Base-by-base conservation (phyloP, 129 eudicot genomes). In the Dittrichia graveolens region DNA sequence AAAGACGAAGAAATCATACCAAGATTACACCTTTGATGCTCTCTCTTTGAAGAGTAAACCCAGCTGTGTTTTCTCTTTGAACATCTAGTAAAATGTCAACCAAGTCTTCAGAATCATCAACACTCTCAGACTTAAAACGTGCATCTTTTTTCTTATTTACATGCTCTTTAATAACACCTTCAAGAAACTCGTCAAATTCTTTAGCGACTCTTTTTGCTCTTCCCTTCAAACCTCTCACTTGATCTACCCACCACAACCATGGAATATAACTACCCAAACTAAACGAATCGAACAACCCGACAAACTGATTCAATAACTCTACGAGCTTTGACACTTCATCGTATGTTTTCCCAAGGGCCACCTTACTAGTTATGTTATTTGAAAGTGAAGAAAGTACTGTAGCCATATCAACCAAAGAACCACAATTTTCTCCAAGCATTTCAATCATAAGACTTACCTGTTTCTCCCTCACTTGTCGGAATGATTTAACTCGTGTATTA, bases 21-120 rank as follows among this genome's bases (percentile, higher is more conserved):
- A 70, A 48, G 34, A 71, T 48, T 38, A 78, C 19, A 52, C 57
- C 82, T 52, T 77, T 77, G 42, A 77, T 13, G 69, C 45, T 60
- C 4, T 78, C 82, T 53, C 57, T 71, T 4, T 77, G 63, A 14
- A 58, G 50, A 0, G 72, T 67, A 67, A 68, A 58, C 4, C 48
- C 61, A 18, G 0, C 9, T 34, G 13, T 16, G 9, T 62, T 9
- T 0, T 70, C 66, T 10, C 40, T 78, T 46, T 78, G 72, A 42
- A 62, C 8, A 16, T 78, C 77, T 61, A 78, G 77, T 64, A 71
- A 53, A 24, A 71, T 46, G 58, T 78, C 77, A 8, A 78, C 82
- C 37, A 78, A 70, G n/a, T 78, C 82, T 47, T 78, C 39, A 2
- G 48, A 43, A 5, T 39, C 37, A 24, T 24, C 31, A 24, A 24